Conservation (phyloP, 257 asterid species). For the Lycium barbarum region DNA sequence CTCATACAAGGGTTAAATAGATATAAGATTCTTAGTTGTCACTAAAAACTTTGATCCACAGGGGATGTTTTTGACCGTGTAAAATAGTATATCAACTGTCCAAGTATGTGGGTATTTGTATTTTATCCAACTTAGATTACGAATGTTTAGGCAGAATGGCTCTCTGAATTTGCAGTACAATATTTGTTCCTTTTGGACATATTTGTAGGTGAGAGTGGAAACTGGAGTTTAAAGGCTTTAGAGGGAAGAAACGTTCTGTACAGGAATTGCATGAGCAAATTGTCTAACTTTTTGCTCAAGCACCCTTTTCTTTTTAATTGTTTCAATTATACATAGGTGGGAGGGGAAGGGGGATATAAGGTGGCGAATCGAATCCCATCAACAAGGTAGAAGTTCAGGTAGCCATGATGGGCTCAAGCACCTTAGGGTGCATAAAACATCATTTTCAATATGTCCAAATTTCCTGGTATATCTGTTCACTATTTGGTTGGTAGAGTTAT, state of each 20-base stretch:
- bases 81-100: background rate
- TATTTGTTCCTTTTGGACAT: conserved; percentile 23
- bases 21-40: conserved; percentile 6
- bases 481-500: background rate
- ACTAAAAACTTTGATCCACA: background rate
- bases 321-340: background rate
- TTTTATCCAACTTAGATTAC: conserved; percentile 2
- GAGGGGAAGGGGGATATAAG: conserved; percentile 13
- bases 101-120: background rate
- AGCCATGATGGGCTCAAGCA: conserved; percentile 1
- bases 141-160: background rate
- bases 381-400: background rate
- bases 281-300: conserved; percentile 23
- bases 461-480: background rate
- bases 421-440: conserved; percentile 9
- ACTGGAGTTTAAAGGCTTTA: background rate
- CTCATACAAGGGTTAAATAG: conserved; percentile 3
- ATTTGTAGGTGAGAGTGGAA: background rate
- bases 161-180: background rate
- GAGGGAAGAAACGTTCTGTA: background rate
- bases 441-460: background rate
- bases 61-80: background rate
- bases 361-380: background rate
- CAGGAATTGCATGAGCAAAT: conserved; percentile 20
- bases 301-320: background rate